Evolutionary conservation across 2,329 filamentous ascomycete species (phyloP), one percentile per base, ranked within the genome.

Genomic region (Colletotrichum sp.): DNA sequence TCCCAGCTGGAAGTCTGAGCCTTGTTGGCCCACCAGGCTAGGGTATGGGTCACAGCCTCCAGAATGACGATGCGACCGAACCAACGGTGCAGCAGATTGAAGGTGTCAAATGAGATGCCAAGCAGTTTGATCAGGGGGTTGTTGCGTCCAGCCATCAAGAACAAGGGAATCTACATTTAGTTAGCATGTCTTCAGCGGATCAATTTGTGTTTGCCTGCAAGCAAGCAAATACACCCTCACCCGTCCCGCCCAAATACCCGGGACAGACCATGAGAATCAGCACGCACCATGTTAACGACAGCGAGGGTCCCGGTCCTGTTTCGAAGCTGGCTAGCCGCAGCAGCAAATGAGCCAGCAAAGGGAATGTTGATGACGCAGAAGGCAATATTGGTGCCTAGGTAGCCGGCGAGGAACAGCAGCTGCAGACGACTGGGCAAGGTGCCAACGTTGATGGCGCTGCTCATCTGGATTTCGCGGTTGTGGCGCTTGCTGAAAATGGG

Each of bases 1-100:
- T 79, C 81, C 91, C 92, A 94, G 69, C 88, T 89, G 75, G 83
- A 82, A 76, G 82, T 77, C 2, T 80, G 66, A 12, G 86, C 86
- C 24, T 83, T 84, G 13, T 85, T 84, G 24, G 87, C 84, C 77
- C 91, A 88, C 84, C 88, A 95, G 68, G 93, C 90, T 52, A 92
- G 81, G 2, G 91, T 92, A 84, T 96, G 94, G 34, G 90, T 87
- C 55, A 96, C 79, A 12, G 92, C 89, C 83, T 96, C 93, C 16
- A 95, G 85, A 21, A 94, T 89, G 30, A 94, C 93, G 76, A 96
- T 95, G 52, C 94, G 92, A 79, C 94, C 94, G 78, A 95, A 90
- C 94, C 94, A 96, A 77, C 95, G 91, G 84, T 96, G 94, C 74
- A 96, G 88, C 77, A 96, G 85, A 86, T 96, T 96, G 88, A 95